Evolutionary conservation across 1,139 yeast genomes (phyloP).

Genomic region (Protomyces arabidopsidicola): DNA sequence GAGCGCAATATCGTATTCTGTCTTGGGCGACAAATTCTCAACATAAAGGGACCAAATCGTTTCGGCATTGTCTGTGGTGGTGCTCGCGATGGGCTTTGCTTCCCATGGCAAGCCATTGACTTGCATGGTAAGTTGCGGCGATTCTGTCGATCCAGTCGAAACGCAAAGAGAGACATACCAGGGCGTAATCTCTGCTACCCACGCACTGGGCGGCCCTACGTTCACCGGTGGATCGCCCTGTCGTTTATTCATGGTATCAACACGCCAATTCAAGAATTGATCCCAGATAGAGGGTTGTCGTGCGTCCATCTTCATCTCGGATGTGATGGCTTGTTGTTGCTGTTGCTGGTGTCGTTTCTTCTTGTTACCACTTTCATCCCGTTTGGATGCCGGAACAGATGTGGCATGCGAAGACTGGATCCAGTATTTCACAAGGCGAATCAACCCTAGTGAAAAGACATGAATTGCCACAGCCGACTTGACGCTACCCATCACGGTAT

Average conservation of each 20-base stretch:
- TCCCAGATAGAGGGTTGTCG: slow-evolving; percentile 9
- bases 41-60: slow-evolving; percentile 4
- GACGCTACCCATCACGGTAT: slow-evolving; percentile 1
- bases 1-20: slow-evolving; percentile 11
- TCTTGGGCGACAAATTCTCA: slow-evolving; percentile 19
- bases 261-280: slow-evolving; percentile 2
- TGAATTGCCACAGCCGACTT: slow-evolving; percentile 20
- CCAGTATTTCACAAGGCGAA: slow-evolving; percentile 12
- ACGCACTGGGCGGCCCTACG: not conserved
- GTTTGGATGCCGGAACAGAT: not conserved
- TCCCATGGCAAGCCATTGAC: slow-evolving; percentile 22
- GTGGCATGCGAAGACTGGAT: not conserved
- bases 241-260: slow-evolving; percentile 1
- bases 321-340: not conserved
- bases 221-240: not conserved
- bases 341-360: not conserved
- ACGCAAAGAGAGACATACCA: slow-evolving; percentile 6
- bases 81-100: not conserved
- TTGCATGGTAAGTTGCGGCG: slow-evolving; percentile 1
- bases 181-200: slow-evolving; percentile 10
- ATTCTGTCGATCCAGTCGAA: not conserved
- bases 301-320: not conserved
- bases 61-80: not conserved
- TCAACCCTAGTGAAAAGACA: slow-evolving; percentile 1
- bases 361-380: not conserved